Evolutionary conservation across 2,329 filamentous ascomycete species (phyloP), one percentile per base, ranked within the genome.

Genomic region (Diaporthe longicolla): DNA sequence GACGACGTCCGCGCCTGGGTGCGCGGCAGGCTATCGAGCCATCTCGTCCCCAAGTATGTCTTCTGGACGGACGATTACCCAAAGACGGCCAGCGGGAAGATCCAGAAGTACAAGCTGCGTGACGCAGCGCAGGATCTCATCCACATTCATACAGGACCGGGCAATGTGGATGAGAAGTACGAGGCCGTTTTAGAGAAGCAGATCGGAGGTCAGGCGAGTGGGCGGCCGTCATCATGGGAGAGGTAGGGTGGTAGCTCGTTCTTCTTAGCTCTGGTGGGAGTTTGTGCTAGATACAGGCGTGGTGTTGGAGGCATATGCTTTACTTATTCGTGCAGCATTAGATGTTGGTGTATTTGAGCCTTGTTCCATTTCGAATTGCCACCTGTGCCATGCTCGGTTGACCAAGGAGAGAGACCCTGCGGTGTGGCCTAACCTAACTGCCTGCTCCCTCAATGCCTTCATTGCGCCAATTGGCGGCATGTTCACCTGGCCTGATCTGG

Each of bases 51-150:
- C 0, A 97, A 94, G 83, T 91, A 96, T 81, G 89, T 98, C n/a
- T 98, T 98, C 81, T 98, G 94, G 89, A 87, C 94, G 0, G 88
- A 92, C 0, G 90, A 91, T n/a, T 97, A 94, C 81, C 96, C 96
- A 26, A 98, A 98, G 89, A 99, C 97, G 48, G 94, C 95, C 8
- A 98, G 95, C 82, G 96, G 96, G 32, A 99, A 99, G 89, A 95
- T 98, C 72, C 95, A 98, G 85, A 98, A 98, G 85, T 98, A 93
- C 82, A 96, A 93, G 85, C 82, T 98, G 79, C 89, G 90, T 79
- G 93, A 95, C 21, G 85, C 88, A 79, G 95, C 87, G 0, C 82
- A 81, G 77, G 81, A 83, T 76, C 66, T 84, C 10, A 66, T 85
- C 1, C 69, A 54, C 13, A 55, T 68, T 2, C 54, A 68, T 11